Evolutionary conservation across 768 basidiomycete species (phyloP).

Genomic region (Boletus edulis): DNA sequence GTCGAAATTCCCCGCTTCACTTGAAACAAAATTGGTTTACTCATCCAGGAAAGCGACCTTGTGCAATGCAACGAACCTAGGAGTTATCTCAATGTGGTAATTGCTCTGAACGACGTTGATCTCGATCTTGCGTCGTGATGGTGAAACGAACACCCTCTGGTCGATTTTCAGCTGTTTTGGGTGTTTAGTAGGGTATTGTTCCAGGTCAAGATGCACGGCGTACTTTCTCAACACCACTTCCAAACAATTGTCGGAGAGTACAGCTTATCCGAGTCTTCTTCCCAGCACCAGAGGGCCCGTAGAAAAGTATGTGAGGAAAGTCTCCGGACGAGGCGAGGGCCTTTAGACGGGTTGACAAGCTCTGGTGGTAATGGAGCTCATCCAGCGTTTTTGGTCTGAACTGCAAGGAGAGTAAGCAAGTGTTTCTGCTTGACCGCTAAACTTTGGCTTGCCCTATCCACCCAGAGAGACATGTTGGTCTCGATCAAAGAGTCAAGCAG

Average conservation of each 20-base stretch:
- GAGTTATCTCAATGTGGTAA: constrained; percentile 96
- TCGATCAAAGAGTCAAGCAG: neutral
- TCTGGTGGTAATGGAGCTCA: constrained; percentile 84
- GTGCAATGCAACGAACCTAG: constrained; percentile 57
- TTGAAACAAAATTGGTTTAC: constrained; percentile 32
- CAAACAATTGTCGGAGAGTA: constrained; percentile 86
- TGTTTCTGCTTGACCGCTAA: neutral
- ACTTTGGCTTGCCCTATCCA: constrained; percentile 41
- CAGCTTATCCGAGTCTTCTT: constrained; percentile 97
- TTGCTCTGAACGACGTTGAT: constrained; percentile 98
- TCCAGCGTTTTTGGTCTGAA: constrained; percentile 84
- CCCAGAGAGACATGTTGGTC: constrained; percentile 62
- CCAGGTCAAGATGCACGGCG: constrained; percentile 11
- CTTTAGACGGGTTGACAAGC: constrained; percentile 73
- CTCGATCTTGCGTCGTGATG: constrained; percentile 91
- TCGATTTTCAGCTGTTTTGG: constrained; percentile 86
- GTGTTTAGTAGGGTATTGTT: neutral
- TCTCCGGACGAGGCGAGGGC: constrained; percentile 86
- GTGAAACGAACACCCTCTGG: constrained; percentile 92
- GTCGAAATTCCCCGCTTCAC: constrained; percentile 95
- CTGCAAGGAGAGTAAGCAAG: constrained; percentile 37
- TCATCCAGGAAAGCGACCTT: neutral
- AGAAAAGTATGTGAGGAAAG: constrained; percentile 97
- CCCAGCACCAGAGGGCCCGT: constrained; percentile 94
- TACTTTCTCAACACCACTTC: constrained; percentile 90